Evolutionary conservation across 2,329 filamentous ascomycete genomes (phyloP).

Genomic region (Pleoardoris graminearum): DNA sequence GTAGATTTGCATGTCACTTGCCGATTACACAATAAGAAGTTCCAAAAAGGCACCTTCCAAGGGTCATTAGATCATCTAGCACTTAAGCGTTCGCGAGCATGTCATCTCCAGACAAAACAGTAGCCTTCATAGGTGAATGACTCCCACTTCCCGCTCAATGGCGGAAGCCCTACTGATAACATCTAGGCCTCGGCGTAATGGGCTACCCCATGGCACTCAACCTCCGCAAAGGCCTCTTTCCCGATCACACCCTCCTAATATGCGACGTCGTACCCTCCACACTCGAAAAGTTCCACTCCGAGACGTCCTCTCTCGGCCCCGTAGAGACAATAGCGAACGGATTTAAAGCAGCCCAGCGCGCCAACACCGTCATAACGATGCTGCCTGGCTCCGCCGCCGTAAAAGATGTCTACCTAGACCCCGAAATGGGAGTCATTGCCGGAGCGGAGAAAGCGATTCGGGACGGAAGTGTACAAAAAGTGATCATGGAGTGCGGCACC

Average conservation of each 20-base stretch:
- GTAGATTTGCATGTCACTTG: not conserved
- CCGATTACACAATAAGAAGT: not conserved
- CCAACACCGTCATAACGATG: constrained; percentile 50
- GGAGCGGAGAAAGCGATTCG: constrained; percentile 44
- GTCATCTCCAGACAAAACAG: constrained; percentile 24
- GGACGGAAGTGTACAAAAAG: constrained; percentile 56
- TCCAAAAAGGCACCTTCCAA: not conserved
- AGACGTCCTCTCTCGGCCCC: constrained; percentile 41
- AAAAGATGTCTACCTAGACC: constrained; percentile 48
- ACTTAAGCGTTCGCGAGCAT: constrained; percentile 8
- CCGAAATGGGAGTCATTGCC: constrained; percentile 45
- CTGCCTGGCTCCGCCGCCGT: constrained; percentile 45
- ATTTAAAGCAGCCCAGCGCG: constrained; percentile 44
- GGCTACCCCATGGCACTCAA: constrained; percentile 50
- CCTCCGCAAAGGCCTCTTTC: constrained; percentile 42
- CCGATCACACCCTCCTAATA: constrained; percentile 39
- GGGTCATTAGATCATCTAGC: not conserved
- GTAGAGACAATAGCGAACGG: constrained; percentile 45
- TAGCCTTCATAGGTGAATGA: constrained; percentile 29
- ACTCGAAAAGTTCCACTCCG: constrained; percentile 43
- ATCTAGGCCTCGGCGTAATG: constrained; percentile 47
- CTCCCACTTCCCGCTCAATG: not conserved
- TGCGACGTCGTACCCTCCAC: constrained; percentile 47
- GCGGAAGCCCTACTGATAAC: constrained; percentile 5
- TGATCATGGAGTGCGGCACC: constrained; percentile 97